Evolutionary conservation across 1,284 basidiomycete species (phyloP).

Genomic region (Gomphus bonarii): DNA sequence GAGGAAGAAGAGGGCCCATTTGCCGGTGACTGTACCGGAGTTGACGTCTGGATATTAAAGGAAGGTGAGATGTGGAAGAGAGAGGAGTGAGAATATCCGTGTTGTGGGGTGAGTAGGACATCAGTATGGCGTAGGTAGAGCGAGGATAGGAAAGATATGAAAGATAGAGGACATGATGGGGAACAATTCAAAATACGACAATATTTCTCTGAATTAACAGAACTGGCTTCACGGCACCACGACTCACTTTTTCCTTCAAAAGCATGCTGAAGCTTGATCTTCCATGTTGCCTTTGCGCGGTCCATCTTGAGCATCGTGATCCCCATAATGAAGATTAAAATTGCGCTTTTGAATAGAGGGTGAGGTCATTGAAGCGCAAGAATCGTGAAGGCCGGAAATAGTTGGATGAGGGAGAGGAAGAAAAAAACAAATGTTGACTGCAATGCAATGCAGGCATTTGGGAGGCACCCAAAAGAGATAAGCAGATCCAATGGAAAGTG

Average conservation of each 20-base stretch:
- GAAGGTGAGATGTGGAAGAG: no score
- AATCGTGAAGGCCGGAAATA: background rate
- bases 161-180: background rate
- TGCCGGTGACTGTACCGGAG: constrained; percentile 40
- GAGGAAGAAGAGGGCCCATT: constrained; percentile 81
- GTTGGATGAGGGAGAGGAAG: background rate
- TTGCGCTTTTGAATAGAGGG: constrained; percentile 19
- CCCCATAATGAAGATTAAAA: constrained; percentile 81
- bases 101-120: no score
- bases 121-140: background rate
- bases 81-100: background rate
- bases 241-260: constrained; percentile 44
- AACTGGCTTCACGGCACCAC: no score
- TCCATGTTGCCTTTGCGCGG: constrained; percentile 80
- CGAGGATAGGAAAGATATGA: background rate
- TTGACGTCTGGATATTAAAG: constrained; percentile 29
- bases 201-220: no score
- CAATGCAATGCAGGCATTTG: no score
- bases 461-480: no score
- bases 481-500: no score
- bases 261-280: constrained; percentile 72
- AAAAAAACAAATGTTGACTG: no score
- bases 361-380: background rate
- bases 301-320: constrained; percentile 70
- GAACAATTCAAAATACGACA: background rate